Evolutionary conservation across 352 stramenopile species (phyloP).

Genomic region (Phytophthora europaea): DNA sequence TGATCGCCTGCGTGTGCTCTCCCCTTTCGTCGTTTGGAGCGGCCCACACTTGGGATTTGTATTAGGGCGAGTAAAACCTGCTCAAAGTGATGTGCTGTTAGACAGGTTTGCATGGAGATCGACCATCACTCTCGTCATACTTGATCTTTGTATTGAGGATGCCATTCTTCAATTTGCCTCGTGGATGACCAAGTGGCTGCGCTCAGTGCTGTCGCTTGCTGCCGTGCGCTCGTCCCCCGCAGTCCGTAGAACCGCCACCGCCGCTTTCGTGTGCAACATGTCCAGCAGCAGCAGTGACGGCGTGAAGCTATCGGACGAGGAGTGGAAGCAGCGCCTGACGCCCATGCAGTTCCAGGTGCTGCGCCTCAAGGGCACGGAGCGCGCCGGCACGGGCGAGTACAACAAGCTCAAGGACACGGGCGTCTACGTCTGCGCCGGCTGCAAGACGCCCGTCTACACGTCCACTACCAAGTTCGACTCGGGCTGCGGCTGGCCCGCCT

Average conservation of each 20-base stretch:
- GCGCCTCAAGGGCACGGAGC: slow-evolving; percentile 93
- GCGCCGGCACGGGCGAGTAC: slow-evolving; percentile 88
- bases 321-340: slow-evolving; percentile 88
- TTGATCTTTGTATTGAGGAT: slow-evolving; percentile 5
- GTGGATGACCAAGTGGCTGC: slow-evolving; percentile 42
- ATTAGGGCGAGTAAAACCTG: background rate
- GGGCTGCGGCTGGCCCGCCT: slow-evolving; percentile 91
- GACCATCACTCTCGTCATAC: slow-evolving; percentile 15
- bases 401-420: slow-evolving; percentile 90
- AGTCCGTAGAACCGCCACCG: slow-evolving; percentile 5
- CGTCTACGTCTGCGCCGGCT: slow-evolving; percentile 90
- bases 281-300: slow-evolving; percentile 38
- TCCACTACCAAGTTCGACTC: slow-evolving; percentile 93
- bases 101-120: background rate
- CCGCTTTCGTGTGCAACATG: slow-evolving; percentile 51
- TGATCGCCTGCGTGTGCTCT: slow-evolving; percentile 33
- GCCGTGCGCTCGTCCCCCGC: slow-evolving; percentile 13
- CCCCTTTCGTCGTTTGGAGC: slow-evolving; percentile 3
- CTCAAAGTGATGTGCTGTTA: background rate
- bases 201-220: slow-evolving; percentile 32
- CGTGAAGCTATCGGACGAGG: slow-evolving; percentile 66
- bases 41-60: slow-evolving; percentile 1
- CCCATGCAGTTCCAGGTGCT: slow-evolving; percentile 89
- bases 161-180: slow-evolving; percentile 24
- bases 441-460: slow-evolving; percentile 90